phyloP scores from a whole-genome alignment of 2,329 filamentous ascomycete genomes.

The Sclerotinia spermophila region DNA sequence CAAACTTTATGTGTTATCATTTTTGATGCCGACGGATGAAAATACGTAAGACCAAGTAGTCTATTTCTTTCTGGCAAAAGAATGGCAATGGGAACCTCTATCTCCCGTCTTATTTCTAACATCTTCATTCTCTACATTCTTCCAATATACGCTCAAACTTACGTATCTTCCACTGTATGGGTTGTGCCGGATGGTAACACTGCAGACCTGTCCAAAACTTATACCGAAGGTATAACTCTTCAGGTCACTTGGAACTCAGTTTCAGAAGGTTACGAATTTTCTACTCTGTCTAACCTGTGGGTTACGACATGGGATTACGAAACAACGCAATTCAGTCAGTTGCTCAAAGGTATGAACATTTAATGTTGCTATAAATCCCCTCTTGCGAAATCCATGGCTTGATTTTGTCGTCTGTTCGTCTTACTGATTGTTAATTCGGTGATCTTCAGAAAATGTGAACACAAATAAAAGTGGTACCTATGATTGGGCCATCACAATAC shows the following conservation, averaged over 20 bases:
- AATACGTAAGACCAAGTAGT: no score
- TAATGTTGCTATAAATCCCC: background rate
- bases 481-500: background rate
- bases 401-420: no score
- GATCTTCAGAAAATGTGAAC: background rate
- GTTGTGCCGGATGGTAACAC: background rate
- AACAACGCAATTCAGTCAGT: background rate
- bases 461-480: background rate
- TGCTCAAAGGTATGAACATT: background rate
- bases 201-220: background rate
- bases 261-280: background rate
- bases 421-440: background rate
- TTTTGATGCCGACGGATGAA: background rate
- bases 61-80: background rate
- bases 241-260: background rate
- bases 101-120: background rate
- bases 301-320: background rate
- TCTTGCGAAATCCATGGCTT: background rate
- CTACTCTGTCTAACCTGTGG: background rate
- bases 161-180: conserved; percentile 2
- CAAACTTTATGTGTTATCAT: background rate
- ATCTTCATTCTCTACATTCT: background rate
- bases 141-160: background rate
- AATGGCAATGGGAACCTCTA: background rate
- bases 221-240: background rate